Evolutionary conservation across 169 alveolate species (phyloP).

Genomic region (Plasmodium knowlesi): DNA sequence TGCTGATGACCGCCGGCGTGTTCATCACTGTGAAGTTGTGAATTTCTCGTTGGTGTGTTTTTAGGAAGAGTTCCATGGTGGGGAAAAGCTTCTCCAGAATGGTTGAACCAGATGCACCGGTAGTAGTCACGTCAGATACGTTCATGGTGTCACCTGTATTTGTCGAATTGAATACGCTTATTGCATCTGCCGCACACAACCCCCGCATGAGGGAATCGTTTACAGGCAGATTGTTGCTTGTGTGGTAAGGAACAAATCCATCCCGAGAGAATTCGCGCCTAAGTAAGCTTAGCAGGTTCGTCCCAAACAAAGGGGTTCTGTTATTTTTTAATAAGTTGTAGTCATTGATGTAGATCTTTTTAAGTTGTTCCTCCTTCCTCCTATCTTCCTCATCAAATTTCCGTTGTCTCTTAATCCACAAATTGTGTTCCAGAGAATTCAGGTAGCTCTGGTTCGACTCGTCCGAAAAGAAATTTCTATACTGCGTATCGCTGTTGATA

Average conservation of each 20-base stretch:
- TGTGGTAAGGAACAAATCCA: conserved; percentile 10
- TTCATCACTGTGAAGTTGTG: conserved; percentile 32
- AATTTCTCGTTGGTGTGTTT: not conserved
- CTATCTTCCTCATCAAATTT: not conserved
- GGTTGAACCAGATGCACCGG: not conserved
- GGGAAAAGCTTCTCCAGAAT: conserved; percentile 25
- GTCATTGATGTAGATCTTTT: not conserved
- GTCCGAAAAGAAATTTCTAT: conserved; percentile 18
- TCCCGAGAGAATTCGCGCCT: conserved; percentile 23
- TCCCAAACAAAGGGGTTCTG: conserved; percentile 37
- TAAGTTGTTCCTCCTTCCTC: not conserved
- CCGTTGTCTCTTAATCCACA: conserved; percentile 32
- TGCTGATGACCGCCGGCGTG: conserved; percentile 26
- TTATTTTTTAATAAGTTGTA: not conserved
- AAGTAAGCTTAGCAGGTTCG: conserved; percentile 3
- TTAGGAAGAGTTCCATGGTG: conserved; percentile 38
- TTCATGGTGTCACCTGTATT: too few species aligned
- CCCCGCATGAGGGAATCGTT: not conserved
- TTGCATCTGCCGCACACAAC: not conserved
- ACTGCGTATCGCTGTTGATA: conserved; percentile 38
- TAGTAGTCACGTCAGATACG: too few species aligned
- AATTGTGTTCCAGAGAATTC: conserved; percentile 45
- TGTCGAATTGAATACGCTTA: too few species aligned
- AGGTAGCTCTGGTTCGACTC: conserved; percentile 15
- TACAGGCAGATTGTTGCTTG: not conserved